Conservation (phyloP, 805 yeast species). For the Yarrowia osloensis region DNA sequence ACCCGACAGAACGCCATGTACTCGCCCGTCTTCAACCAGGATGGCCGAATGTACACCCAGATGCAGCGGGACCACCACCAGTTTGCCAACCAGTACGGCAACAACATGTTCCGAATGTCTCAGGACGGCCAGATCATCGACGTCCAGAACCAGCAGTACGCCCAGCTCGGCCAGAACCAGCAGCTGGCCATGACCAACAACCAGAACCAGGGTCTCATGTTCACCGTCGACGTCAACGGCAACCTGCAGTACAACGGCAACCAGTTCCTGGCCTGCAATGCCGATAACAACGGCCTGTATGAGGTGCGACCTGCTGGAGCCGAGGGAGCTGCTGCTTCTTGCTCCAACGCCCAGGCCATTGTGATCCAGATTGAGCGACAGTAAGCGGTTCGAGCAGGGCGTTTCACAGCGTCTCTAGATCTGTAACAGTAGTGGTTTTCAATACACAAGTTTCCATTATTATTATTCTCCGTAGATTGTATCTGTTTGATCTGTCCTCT, state of each 20-base stretch:
- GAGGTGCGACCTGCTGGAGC: slow-evolving; percentile 21
- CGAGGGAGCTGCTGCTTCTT: slow-evolving; percentile 12
- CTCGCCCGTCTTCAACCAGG: slow-evolving; percentile 15
- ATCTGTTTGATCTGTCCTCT: background rate
- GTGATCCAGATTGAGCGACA: background rate
- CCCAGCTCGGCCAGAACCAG: slow-evolving; percentile 17
- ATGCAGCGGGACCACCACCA: slow-evolving; percentile 1
- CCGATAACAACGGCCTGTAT: background rate
- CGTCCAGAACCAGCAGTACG: background rate
- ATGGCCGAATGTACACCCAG: slow-evolving; percentile 17
- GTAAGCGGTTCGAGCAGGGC: background rate
- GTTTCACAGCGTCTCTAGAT: background rate
- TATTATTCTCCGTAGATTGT: background rate
- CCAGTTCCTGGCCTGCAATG: slow-evolving; percentile 12
- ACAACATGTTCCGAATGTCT: background rate
- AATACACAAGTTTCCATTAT: slow-evolving; percentile 2
- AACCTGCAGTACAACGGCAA: slow-evolving; percentile 17
- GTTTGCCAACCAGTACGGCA: background rate
- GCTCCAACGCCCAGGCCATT: slow-evolving; percentile 12
- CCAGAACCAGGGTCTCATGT: slow-evolving; percentile 10
- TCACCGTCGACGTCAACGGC: background rate
- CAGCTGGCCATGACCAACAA: slow-evolving; percentile 4
- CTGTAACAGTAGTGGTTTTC: background rate
- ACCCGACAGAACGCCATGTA: background rate
- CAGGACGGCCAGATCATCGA: slow-evolving; percentile 17